phyloP scores from a whole-genome alignment of 2,329 filamentous ascomycete species.

The Emmonsiellopsis sp. region DNA sequence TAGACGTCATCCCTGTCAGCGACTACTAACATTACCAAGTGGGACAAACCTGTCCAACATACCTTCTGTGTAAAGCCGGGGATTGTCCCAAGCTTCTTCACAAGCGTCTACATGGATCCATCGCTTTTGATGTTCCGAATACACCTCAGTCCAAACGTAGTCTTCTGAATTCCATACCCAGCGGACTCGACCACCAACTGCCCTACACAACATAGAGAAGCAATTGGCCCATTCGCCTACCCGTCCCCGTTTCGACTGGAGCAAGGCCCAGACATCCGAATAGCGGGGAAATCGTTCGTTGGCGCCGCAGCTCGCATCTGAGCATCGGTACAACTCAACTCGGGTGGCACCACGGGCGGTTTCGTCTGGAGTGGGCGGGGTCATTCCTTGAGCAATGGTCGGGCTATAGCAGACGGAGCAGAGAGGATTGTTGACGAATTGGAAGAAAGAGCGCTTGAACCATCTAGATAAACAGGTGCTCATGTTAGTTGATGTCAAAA shows the following conservation, averaged over 20 bases:
- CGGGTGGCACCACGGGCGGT: conserved; percentile 75
- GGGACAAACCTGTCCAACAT: conserved; percentile 20
- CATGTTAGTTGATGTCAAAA: conserved; percentile 9
- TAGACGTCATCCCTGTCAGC: conserved; percentile 19
- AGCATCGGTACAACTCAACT: conserved; percentile 87
- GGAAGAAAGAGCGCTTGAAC: conserved; percentile 94
- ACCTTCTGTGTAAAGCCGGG: conserved; percentile 81
- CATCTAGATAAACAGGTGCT: conserved; percentile 48
- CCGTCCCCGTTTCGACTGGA: conserved; percentile 78
- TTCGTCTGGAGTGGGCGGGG: conserved; percentile 78
- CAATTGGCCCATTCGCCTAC: conserved; percentile 97
- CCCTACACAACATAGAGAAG: conserved; percentile 96
- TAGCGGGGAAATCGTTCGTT: conserved; percentile 90
- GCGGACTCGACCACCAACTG: conserved; percentile 78
- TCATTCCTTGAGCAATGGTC: conserved; percentile 74
- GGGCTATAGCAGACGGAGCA: conserved; percentile 75
- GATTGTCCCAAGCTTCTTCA: conserved; percentile 92
- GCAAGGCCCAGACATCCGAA: conserved; percentile 84
- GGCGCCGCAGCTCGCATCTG: conserved; percentile 60
- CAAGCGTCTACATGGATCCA: conserved; percentile 98
- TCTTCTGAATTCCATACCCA: conserved; percentile 99
- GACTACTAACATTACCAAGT: not conserved
- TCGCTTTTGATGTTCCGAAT: conserved; percentile 82
- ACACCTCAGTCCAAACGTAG: conserved; percentile 96
- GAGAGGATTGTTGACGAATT: conserved; percentile 91